These are phyloP conservation scores for Rhodomyrtus psidioides DNA, from an alignment of 441 rosid genomes.

Conservation along the genomic window DNA sequence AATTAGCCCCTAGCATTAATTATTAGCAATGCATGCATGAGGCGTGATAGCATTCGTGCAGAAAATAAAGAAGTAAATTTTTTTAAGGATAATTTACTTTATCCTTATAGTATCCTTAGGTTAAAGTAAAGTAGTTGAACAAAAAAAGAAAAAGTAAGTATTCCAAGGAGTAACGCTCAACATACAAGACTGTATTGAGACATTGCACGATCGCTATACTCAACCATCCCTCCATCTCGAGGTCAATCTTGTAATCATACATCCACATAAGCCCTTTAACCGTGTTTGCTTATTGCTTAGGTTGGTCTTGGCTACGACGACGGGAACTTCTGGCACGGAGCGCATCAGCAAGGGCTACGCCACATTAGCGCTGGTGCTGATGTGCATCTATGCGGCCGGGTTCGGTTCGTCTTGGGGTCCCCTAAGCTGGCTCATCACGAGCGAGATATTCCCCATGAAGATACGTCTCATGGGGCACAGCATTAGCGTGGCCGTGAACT, in stretches of 20 bases:
- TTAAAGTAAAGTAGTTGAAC: no score
- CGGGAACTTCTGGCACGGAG: constrained; percentile 36
- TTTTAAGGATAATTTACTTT: no score
- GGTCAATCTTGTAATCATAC: background rate
- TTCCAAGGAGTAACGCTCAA: background rate
- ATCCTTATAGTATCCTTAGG: no score
- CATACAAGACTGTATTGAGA: background rate
- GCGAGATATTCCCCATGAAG: constrained; percentile 79
- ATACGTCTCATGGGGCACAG: constrained; percentile 73
- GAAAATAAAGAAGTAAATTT: background rate
- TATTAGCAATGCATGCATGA: background rate
- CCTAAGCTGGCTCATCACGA: constrained; percentile 64
- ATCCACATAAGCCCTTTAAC: background rate
- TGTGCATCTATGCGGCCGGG: constrained; percentile 68
- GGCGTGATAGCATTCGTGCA: background rate
- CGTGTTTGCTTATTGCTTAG: constrained; percentile 12
- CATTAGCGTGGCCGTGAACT: constrained; percentile 58
- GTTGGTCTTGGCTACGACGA: constrained; percentile 31
- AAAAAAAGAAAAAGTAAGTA: no score
- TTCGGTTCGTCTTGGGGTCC: constrained; percentile 97
- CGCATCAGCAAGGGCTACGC: constrained; percentile 39
- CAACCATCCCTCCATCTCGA: background rate
- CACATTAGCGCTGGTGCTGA: constrained; percentile 34
- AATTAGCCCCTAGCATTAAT: background rate
- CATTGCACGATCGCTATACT: background rate